Evolutionary conservation across 208 protist genomes (phyloP).

Genomic region (Leishmania tropica): DNA sequence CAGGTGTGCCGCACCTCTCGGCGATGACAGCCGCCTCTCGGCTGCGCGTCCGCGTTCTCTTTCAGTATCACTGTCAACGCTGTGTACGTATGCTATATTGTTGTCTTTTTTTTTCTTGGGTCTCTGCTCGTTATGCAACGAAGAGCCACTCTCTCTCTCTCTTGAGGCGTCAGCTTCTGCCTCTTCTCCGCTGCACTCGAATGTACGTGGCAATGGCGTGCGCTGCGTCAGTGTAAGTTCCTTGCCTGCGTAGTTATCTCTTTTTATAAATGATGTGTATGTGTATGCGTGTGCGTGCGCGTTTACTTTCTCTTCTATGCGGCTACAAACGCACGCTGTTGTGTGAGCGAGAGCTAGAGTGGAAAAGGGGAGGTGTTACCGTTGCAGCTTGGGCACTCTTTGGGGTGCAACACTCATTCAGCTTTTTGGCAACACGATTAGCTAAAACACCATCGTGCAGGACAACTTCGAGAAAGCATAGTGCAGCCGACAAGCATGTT

Average conservation of each 20-base stretch:
- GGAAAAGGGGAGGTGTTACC: neutral
- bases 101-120: neutral
- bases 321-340: neutral
- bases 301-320: neutral
- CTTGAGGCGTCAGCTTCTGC: neutral
- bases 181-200: neutral
- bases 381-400: neutral
- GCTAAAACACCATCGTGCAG: neutral
- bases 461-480: neutral
- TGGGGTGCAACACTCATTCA: neutral
- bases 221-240: neutral
- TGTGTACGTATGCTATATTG: conserved; percentile 7
- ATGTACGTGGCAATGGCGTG: neutral
- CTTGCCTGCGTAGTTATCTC: neutral
- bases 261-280: neutral
- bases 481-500: no score
- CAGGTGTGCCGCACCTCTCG: neutral
- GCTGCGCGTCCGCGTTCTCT: neutral
- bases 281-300: neutral
- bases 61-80: neutral
- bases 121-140: neutral
- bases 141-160: neutral
- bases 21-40: neutral
- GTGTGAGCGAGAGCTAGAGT: neutral
- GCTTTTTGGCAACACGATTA: no score